phyloP scores from a whole-genome alignment of 768 basidiomycete species.

The Vararia minispora region DNA sequence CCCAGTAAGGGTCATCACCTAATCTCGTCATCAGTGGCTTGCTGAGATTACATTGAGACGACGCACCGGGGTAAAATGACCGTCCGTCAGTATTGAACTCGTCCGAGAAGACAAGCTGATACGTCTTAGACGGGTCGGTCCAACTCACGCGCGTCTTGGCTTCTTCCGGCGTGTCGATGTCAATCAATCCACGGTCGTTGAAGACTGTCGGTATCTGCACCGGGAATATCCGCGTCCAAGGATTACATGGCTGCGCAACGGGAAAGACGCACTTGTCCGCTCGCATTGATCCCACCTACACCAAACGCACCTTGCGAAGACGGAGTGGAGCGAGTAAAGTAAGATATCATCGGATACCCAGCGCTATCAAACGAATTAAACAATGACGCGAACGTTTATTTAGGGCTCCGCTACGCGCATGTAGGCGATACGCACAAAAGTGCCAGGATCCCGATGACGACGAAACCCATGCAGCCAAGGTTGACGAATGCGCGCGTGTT shows the following conservation, averaged over 20 bases:
- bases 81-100: constrained; percentile 79
- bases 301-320: constrained; percentile 29
- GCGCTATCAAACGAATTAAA: no score
- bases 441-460: constrained; percentile 4
- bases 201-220: constrained; percentile 47
- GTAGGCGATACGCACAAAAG: constrained; percentile 13
- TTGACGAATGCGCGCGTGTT: constrained; percentile 29
- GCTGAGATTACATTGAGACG: constrained; percentile 23
- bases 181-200: constrained; percentile 35
- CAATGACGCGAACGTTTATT: no score
- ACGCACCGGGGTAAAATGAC: constrained; percentile 65
- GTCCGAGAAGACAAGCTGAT: constrained; percentile 78
- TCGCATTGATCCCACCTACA: constrained; percentile 35
- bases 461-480: constrained; percentile 22
- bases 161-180: constrained; percentile 45
- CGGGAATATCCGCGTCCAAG: background rate
- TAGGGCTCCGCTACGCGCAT: no score
- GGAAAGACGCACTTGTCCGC: constrained; percentile 27
- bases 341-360: constrained; percentile 26
- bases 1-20: constrained; percentile 85
- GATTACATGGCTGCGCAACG: background rate
- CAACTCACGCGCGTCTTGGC: constrained; percentile 44
- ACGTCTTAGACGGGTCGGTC: constrained; percentile 43
- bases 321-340: constrained; percentile 15
- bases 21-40: constrained; percentile 80